Percentiles rank a stretch among this genome's conserved stretches.
These are phyloP conservation scores for Sporothrix schenckii DNA, from an alignment of 2,329 filamentous ascomycete genomes.

Conservation along the genomic window DNA sequence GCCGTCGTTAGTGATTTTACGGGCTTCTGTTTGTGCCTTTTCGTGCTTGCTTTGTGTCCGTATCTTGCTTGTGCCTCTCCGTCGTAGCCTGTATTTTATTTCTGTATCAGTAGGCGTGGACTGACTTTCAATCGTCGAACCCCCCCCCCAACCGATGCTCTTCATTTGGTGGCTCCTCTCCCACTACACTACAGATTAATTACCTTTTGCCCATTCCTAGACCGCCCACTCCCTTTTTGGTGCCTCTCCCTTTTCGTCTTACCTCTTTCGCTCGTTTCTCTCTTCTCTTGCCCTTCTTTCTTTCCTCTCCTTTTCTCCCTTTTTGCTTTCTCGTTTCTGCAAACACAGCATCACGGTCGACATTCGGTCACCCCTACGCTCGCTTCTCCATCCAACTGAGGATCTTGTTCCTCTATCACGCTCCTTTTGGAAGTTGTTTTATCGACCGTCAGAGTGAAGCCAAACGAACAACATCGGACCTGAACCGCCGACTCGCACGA, in stretches of 20 bases:
- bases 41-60: background rate
- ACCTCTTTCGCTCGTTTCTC: conserved; percentile 10
- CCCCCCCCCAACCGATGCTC: background rate
- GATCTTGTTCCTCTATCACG: conserved; percentile 55
- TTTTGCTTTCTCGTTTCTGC: conserved; percentile 37
- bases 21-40: no score
- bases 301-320: conserved; percentile 25
- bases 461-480: background rate
- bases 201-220: conserved; percentile 7
- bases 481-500: background rate
- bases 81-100: background rate
- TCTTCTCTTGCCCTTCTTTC: conserved; percentile 13
- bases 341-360: conserved; percentile 27
- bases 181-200: background rate
- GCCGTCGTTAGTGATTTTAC: no score
- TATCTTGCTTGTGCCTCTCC: background rate
- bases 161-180: conserved; percentile 16
- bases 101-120: background rate
- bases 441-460: conserved; percentile 29
- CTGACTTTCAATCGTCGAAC: background rate
- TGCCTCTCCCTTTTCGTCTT: background rate
- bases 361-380: conserved; percentile 21
- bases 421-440: conserved; percentile 51
- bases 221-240: background rate
- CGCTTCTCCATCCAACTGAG: conserved; percentile 56